Conservation (phyloP, 371 early-diverging fungal genomes). For the Mucor racemosus region DNA sequence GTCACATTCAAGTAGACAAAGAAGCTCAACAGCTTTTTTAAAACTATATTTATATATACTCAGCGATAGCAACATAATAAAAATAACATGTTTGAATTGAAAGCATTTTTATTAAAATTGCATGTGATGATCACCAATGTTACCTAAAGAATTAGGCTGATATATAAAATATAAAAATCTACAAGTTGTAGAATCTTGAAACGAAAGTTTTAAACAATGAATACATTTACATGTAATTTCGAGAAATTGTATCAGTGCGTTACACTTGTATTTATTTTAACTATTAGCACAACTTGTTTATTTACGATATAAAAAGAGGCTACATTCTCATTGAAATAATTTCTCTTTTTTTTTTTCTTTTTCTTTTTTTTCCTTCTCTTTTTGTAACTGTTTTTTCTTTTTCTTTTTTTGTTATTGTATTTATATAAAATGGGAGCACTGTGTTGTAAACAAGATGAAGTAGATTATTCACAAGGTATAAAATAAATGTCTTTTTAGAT, state of each 20-base stretch:
- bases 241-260: slow-evolving; percentile 15
- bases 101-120: background rate
- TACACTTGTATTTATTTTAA: slow-evolving; percentile 10
- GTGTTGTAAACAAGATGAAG: slow-evolving; percentile 25
- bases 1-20: background rate
- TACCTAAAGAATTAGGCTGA: background rate
- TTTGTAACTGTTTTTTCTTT: slow-evolving; percentile 11
- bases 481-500: background rate
- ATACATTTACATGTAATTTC: slow-evolving; percentile 3
- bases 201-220: background rate
- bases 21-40: background rate
- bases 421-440: slow-evolving; percentile 24
- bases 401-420: background rate
- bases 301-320: background rate
- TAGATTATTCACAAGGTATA: slow-evolving; percentile 24
- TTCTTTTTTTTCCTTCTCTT: background rate
- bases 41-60: background rate
- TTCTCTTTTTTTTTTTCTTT: slow-evolving; percentile 9
- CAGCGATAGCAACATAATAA: background rate
- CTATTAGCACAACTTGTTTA: slow-evolving; percentile 2
- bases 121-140: slow-evolving; percentile 14
- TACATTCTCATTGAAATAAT: slow-evolving; percentile 3
- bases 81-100: slow-evolving; percentile 4
- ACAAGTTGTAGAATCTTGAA: slow-evolving; percentile 3
- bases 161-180: background rate